Conservation (phyloP, 208 protist species). For the Leishmania gerbilli region DNA sequence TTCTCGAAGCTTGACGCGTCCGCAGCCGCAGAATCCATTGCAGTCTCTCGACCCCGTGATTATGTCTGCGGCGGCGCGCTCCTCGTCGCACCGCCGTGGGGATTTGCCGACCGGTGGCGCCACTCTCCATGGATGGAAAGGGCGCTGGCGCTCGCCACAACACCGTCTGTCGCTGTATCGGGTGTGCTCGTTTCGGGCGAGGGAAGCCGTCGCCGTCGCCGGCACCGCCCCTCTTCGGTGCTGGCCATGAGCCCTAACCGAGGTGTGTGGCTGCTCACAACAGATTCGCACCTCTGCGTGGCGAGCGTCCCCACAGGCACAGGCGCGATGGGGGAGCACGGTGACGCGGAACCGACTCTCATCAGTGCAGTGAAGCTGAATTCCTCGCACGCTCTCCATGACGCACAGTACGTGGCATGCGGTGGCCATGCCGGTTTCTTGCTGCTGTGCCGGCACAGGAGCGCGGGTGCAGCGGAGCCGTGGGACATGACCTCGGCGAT, state of each 20-base stretch:
- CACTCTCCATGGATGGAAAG: constrained; percentile 22
- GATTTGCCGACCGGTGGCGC: constrained; percentile 25
- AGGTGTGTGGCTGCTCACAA: constrained; percentile 22
- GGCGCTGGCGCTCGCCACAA: constrained; percentile 2
- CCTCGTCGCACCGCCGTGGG: constrained; percentile 28
- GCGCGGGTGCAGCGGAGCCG: neutral
- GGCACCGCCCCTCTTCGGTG: constrained; percentile 1
- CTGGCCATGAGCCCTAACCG: constrained; percentile 27
- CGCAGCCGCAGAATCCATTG: neutral
- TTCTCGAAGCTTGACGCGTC: neutral
- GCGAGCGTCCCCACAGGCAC: constrained; percentile 13
- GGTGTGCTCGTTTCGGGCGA: neutral
- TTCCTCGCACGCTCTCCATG: constrained; percentile 1
- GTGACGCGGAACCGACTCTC: neutral
- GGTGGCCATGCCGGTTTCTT: constrained; percentile 25
- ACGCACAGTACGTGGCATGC: constrained; percentile 22
- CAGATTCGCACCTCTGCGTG: constrained; percentile 7
- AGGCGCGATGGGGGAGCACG: neutral
- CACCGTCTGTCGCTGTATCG: neutral
- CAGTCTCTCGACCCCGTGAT: neutral
- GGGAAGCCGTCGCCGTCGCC: constrained; percentile 4
- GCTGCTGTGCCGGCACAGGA: constrained; percentile 16
- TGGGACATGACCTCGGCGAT: neutral
- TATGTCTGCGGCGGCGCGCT: neutral
- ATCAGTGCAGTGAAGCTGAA: constrained; percentile 5